phyloP scores from a whole-genome alignment of 495 filamentous ascomycete species.

The Penicillium riverlandense region DNA sequence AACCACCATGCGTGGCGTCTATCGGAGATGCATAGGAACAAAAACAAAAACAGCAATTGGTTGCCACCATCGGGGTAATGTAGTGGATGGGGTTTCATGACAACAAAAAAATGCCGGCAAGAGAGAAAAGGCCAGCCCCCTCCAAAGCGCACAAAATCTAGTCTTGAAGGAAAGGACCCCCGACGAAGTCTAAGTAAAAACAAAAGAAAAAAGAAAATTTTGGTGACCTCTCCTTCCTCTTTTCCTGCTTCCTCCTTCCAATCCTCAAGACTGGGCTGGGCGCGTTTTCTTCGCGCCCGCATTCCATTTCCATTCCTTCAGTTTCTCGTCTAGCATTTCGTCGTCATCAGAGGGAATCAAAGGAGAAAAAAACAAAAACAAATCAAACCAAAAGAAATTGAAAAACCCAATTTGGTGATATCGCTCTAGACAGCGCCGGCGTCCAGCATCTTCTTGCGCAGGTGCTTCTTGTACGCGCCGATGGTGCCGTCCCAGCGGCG shows the following conservation, averaged over 20 bases:
- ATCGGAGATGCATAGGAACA: too few species aligned
- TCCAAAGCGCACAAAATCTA: too few species aligned
- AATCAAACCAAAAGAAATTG: not conserved
- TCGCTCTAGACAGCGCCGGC: slow-evolving; percentile 39
- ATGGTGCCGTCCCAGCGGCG: slow-evolving; percentile 84
- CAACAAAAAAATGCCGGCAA: slow-evolving; percentile 4
- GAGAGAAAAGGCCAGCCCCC: slow-evolving; percentile 1
- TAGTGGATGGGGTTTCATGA: not conserved
- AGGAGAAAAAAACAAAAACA: slow-evolving; percentile 5
- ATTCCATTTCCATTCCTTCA: slow-evolving; percentile 11
- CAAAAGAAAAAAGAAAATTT: slow-evolving; percentile 2
- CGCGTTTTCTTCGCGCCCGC: too few species aligned
- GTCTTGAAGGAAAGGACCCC: slow-evolving; percentile 3
- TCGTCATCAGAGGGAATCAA: slow-evolving; percentile 24
- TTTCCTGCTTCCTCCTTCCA: not conserved
- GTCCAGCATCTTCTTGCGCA: slow-evolving; percentile 92
- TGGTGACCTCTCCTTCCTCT: not conserved
- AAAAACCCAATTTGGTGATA: not conserved
- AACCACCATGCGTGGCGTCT: too few species aligned
- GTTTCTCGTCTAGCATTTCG: slow-evolving; percentile 39
- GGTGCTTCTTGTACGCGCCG: slow-evolving; percentile 92
- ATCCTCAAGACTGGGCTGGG: too few species aligned
- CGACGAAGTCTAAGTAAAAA: slow-evolving; percentile 12
- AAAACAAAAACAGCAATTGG: too few species aligned
- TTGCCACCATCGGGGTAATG: too few species aligned